Conservation (phyloP, 805 yeast species). For the Metschnikowia arizonensis region DNA sequence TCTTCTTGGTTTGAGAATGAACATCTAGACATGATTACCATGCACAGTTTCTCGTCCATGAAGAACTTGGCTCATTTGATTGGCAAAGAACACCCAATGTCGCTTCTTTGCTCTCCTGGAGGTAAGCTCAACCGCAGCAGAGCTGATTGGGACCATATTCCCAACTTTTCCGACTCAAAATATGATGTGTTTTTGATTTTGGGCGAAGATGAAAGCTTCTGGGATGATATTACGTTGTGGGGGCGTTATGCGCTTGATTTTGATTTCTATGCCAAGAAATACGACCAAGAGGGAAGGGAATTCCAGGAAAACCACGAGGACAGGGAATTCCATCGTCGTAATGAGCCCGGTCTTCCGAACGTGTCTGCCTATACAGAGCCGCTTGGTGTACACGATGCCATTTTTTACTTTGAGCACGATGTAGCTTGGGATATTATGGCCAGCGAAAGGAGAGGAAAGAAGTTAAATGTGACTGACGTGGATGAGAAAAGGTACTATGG, state of each 20-base stretch:
- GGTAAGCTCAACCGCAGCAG: slow-evolving; percentile 20
- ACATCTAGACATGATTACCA: slow-evolving; percentile 14
- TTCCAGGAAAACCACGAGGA: slow-evolving; percentile 19
- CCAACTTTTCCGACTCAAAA: slow-evolving; percentile 26
- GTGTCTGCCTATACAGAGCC: slow-evolving; percentile 18
- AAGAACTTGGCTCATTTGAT: slow-evolving; percentile 10
- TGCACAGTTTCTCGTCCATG: slow-evolving; percentile 8
- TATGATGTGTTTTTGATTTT: slow-evolving; percentile 28
- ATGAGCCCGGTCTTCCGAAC: slow-evolving; percentile 20
- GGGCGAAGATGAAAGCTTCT: slow-evolving; percentile 41
- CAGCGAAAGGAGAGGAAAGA: slow-evolving; percentile 8
- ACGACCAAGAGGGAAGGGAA: slow-evolving; percentile 23
- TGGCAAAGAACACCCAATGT: slow-evolving; percentile 15
- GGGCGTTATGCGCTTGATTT: slow-evolving; percentile 25
- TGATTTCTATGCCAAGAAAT: slow-evolving; percentile 11
- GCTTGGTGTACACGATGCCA: slow-evolving; percentile 19
- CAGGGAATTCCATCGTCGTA: slow-evolving; percentile 20
- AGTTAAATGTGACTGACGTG: slow-evolving; percentile 10
- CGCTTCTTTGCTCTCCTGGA: slow-evolving; percentile 24
- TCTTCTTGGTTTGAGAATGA: slow-evolving; percentile 32
- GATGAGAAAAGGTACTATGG: slow-evolving; percentile 15
- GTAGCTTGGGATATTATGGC: slow-evolving; percentile 5
- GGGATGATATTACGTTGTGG: slow-evolving; percentile 39
- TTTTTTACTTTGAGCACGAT: slow-evolving; percentile 16
- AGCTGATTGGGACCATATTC: slow-evolving; percentile 32